phyloP scores from a whole-genome alignment of 495 filamentous ascomycete genomes.

The Hyaloscypha variabilis region DNA sequence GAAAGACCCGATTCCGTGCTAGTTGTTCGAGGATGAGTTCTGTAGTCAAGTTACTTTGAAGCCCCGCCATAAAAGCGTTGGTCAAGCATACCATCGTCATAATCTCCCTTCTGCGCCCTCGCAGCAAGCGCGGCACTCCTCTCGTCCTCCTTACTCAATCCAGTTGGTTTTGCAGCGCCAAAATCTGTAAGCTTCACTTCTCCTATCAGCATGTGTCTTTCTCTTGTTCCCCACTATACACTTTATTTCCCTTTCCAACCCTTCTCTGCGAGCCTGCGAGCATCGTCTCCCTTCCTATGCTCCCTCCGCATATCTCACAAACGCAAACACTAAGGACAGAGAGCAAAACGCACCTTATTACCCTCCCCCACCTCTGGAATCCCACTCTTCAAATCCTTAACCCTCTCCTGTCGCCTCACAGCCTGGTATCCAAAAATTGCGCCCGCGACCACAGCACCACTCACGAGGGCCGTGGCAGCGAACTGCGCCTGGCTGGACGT shows the following conservation, averaged over 20 bases:
- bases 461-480: conserved; percentile 73
- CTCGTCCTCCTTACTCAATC: conserved; percentile 73
- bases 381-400: conserved; percentile 70
- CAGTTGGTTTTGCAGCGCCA: conserved; percentile 62
- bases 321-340: conserved; percentile 4
- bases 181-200: conserved; percentile 73
- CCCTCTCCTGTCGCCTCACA: conserved; percentile 60
- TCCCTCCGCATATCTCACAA: too few relatives aligned
- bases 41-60: conserved; percentile 30
- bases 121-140: conserved; percentile 74
- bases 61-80: not conserved
- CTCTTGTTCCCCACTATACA: not conserved
- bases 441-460: conserved; percentile 72
- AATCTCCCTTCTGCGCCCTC: conserved; percentile 84
- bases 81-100: conserved; percentile 70
- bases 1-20: conserved; percentile 90
- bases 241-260: not conserved
- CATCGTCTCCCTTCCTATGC: not conserved
- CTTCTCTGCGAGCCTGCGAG: not conserved
- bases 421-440: conserved; percentile 74
- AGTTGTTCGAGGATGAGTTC: conserved; percentile 95
- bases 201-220: conserved; percentile 21
- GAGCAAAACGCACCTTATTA: conserved; percentile 21
- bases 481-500: conserved; percentile 57
- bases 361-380: conserved; percentile 53